These are phyloP conservation scores for Colletotrichum simmondsii DNA, from an alignment of 2,329 filamentous ascomycete genomes.

Conservation along the genomic window DNA sequence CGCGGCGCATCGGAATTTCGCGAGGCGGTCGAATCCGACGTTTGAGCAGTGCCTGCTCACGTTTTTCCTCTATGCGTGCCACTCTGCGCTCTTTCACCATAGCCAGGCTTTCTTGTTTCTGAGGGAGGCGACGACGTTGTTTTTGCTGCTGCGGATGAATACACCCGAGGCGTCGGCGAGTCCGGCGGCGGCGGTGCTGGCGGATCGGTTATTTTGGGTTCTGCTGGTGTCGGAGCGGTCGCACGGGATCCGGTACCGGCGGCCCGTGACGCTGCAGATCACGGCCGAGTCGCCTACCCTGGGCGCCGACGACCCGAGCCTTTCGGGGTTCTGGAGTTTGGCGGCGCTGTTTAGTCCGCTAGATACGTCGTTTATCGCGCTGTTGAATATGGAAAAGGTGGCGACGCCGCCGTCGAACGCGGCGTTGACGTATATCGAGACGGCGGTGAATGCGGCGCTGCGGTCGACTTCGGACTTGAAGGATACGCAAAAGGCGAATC, in stretches of 20 bases:
- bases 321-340: constrained; percentile 52
- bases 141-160: constrained; percentile 46
- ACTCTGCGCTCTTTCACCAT: constrained; percentile 53
- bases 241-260: constrained; percentile 56
- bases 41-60: constrained; percentile 52
- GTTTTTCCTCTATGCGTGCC: constrained; percentile 58
- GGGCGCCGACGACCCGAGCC: constrained; percentile 41
- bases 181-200: constrained; percentile 38
- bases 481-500: constrained; percentile 57
- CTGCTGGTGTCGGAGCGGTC: constrained; percentile 55
- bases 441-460: constrained; percentile 49
- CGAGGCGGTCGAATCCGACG: constrained; percentile 46
- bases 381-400: constrained; percentile 51
- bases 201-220: constrained; percentile 55
- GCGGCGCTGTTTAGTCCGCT: constrained; percentile 53
- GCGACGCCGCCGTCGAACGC: constrained; percentile 44
- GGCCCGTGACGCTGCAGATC: constrained; percentile 55
- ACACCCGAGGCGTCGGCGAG: constrained; percentile 33
- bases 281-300: constrained; percentile 48
- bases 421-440: constrained; percentile 48
- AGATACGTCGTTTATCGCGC: constrained; percentile 53
- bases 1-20: constrained; percentile 46
- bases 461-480: constrained; percentile 45
- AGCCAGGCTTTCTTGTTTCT: constrained; percentile 55
- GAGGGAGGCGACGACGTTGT: constrained; percentile 54